Evolutionary conservation across 2,329 filamentous ascomycete species (phyloP).

Genomic region (Aureobasidium sp.): DNA sequence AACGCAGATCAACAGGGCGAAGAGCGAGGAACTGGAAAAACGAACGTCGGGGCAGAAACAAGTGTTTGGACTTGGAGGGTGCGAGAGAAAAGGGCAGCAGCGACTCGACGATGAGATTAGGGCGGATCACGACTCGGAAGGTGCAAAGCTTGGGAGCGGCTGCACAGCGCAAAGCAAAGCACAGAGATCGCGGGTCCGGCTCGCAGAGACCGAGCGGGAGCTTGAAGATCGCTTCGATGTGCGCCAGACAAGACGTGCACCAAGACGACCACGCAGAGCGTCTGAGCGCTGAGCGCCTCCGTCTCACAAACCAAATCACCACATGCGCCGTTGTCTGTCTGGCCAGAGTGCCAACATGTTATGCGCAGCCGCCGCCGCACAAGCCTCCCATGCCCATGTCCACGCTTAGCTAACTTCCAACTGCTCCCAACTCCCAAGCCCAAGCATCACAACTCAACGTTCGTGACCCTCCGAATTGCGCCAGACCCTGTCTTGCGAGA

Average conservation of each 20-base stretch:
- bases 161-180: slow-evolving; percentile 5
- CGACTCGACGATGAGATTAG: slow-evolving; percentile 8
- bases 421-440: neutral
- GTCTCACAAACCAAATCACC: slow-evolving; percentile 10
- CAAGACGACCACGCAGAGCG: neutral
- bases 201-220: slow-evolving; percentile 11
- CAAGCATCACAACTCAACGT: slow-evolving; percentile 10
- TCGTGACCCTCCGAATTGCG: neutral
- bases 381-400: neutral
- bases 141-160: slow-evolving; percentile 10
- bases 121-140: slow-evolving; percentile 11
- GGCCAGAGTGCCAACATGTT: neutral
- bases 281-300: neutral
- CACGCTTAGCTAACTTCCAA: neutral
- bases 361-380: neutral
- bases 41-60: slow-evolving; percentile 9
- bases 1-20: slow-evolving; percentile 4
- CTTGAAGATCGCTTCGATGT: slow-evolving; percentile 10
- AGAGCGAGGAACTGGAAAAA: neutral
- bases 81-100: slow-evolving; percentile 11
- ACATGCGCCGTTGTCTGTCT: slow-evolving; percentile 11
- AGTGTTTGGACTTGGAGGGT: slow-evolving; percentile 4
- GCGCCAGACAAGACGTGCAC: neutral
- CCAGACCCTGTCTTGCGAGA: neutral
- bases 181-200: slow-evolving; percentile 10